Percentiles rank a stretch among this genome's conserved stretches.
Conservation (phyloP, 2,329 filamentous ascomycete genomes). For the Xylogone sp. region DNA sequence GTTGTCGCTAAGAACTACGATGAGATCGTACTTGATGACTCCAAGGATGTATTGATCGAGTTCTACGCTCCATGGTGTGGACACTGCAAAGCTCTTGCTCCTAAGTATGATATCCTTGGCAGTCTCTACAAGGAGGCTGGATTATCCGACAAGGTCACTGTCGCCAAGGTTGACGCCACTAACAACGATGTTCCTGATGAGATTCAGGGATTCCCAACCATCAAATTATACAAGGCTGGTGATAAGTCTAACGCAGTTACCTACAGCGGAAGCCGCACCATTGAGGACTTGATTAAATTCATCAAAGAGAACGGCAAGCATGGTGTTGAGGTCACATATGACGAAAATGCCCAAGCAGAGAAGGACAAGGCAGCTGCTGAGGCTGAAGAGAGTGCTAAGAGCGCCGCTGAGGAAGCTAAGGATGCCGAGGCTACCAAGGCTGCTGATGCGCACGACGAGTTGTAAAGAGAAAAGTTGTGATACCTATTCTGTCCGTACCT, state of each 20-base stretch:
- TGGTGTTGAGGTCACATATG: constrained; percentile 64
- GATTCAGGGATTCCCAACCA: constrained; percentile 96
- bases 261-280: constrained; percentile 81
- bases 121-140: constrained; percentile 70
- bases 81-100: constrained; percentile 98
- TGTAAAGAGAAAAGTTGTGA: constrained; percentile 50
- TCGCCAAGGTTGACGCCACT: constrained; percentile 97
- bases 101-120: constrained; percentile 93
- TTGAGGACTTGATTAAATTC: constrained; percentile 90
- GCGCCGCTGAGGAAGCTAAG: constrained; percentile 42
- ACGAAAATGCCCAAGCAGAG: constrained; percentile 48
- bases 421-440: constrained; percentile 40
- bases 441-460: constrained; percentile 61
- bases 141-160: constrained; percentile 78
- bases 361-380: constrained; percentile 33
- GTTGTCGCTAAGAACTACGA: constrained; percentile 95
- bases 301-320: constrained; percentile 94
- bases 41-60: constrained; percentile 96
- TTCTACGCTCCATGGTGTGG: constrained; percentile 99
- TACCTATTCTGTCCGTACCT: background rate
- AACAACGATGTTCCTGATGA: constrained; percentile 95
- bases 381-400: constrained; percentile 27
- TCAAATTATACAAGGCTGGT: constrained; percentile 95
- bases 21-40: constrained; percentile 83
- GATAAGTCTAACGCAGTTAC: constrained; percentile 80